These are phyloP conservation scores for Wickerhamomyces bisporus DNA, from an alignment of 805 yeast species.

Conservation along the genomic window DNA sequence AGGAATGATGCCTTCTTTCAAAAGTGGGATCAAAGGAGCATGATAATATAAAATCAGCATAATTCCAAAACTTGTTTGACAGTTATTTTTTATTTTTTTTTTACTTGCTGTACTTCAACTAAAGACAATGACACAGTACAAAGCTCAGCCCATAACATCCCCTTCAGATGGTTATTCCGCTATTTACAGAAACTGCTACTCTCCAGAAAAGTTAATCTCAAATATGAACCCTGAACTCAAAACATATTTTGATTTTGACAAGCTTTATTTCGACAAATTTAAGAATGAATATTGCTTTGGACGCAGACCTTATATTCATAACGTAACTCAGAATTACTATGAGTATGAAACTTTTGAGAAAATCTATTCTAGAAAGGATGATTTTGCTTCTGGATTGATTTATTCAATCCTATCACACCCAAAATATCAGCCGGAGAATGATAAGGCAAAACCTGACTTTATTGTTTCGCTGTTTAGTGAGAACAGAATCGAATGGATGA, in stretches of 20 bases:
- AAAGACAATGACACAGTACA: not conserved
- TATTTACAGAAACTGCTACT: slow-evolving; percentile 33
- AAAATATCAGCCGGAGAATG: not conserved
- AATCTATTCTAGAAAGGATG: slow-evolving; percentile 34
- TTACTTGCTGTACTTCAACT: too few species aligned
- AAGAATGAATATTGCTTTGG: slow-evolving; percentile 21
- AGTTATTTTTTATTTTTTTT: too few species aligned
- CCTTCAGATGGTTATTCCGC: slow-evolving; percentile 36
- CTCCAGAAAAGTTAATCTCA: slow-evolving; percentile 21
- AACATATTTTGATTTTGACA: slow-evolving; percentile 37
- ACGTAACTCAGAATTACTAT: slow-evolving; percentile 30
- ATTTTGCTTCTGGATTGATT: slow-evolving; percentile 49
- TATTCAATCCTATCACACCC: slow-evolving; percentile 15
- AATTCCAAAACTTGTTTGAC: too few species aligned
- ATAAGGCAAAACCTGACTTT: slow-evolving; percentile 27
- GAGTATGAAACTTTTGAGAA: slow-evolving; percentile 33
- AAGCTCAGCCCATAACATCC: slow-evolving; percentile 7
- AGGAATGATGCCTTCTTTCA: too few species aligned
- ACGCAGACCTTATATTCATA: slow-evolving; percentile 23
- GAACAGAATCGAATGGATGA: slow-evolving; percentile 59
- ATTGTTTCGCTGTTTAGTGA: slow-evolving; percentile 48
- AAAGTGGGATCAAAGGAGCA: too few species aligned
- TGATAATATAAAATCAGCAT: too few species aligned
- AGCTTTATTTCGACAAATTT: slow-evolving; percentile 28
- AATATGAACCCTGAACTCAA: slow-evolving; percentile 31